These are phyloP conservation scores for Hypoxylon fuscum DNA, from an alignment of 495 filamentous ascomycete species.

Conservation along the genomic window DNA sequence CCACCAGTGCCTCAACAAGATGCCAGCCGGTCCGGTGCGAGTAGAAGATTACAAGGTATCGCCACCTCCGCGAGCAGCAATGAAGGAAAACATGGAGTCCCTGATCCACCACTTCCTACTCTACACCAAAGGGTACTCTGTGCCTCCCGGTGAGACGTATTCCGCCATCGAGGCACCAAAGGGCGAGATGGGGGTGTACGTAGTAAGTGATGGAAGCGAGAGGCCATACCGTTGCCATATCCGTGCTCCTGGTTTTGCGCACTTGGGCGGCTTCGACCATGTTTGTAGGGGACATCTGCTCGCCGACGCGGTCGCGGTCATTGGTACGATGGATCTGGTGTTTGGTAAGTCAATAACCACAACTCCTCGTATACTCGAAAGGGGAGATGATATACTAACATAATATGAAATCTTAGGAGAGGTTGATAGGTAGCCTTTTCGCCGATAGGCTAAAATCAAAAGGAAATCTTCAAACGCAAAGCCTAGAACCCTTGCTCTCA, in stretches of 20 bases:
- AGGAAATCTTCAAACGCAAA: slow-evolving; percentile 23
- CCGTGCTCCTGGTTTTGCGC: slow-evolving; percentile 94
- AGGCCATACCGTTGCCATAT: slow-evolving; percentile 98
- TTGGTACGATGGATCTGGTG: slow-evolving; percentile 92
- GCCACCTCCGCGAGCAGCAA: slow-evolving; percentile 94
- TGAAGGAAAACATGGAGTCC: slow-evolving; percentile 99
- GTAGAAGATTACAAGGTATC: slow-evolving; percentile 99
- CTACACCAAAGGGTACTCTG: slow-evolving; percentile 96
- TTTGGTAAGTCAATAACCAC: slow-evolving; percentile 56
- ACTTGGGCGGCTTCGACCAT: slow-evolving; percentile 94
- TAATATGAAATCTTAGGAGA: slow-evolving; percentile 48
- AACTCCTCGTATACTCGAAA: not conserved
- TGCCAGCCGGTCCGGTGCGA: slow-evolving; percentile 91
- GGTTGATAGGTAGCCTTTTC: slow-evolving; percentile 53
- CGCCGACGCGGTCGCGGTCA: slow-evolving; percentile 96
- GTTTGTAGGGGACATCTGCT: slow-evolving; percentile 89
- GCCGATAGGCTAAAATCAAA: slow-evolving; percentile 25
- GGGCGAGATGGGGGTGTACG: slow-evolving; percentile 98
- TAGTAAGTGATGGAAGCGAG: slow-evolving; percentile 97
- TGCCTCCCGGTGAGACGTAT: slow-evolving; percentile 99
- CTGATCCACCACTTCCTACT: slow-evolving; percentile 99
- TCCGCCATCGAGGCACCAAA: slow-evolving; percentile 97
- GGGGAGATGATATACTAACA: slow-evolving; percentile 17
- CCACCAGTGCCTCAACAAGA: slow-evolving; percentile 98
- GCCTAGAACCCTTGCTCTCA: slow-evolving; percentile 27